Evolutionary conservation across 148 eudicot species (phyloP).

Genomic region (Vaccinium darrowii): DNA sequence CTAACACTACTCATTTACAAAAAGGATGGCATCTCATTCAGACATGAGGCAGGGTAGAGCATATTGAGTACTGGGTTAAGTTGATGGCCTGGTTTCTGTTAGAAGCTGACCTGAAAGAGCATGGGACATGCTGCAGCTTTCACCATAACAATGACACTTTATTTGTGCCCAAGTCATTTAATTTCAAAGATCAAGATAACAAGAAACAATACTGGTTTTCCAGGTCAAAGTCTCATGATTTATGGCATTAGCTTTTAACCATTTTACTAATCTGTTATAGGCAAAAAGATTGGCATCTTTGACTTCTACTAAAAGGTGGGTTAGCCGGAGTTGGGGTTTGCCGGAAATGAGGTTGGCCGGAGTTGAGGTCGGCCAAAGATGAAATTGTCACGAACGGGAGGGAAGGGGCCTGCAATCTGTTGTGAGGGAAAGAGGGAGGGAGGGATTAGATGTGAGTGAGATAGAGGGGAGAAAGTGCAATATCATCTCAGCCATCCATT

Average conservation of each 20-base stretch:
- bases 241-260: background rate
- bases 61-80: background rate
- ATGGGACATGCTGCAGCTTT: background rate
- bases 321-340: no score
- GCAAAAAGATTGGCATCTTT: background rate
- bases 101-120: background rate
- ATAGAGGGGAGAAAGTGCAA: no score
- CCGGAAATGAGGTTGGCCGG: no score
- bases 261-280: background rate
- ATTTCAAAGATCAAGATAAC: background rate
- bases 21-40: no score
- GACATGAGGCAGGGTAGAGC: no score
- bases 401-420: no score
- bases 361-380: no score
- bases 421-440: no score
- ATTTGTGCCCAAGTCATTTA: background rate
- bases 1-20: no score
- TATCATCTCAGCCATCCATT: no score
- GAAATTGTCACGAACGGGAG: no score
- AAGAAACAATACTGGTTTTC: background rate
- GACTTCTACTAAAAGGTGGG: background rate
- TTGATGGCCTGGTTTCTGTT: background rate
- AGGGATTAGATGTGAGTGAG: no score
- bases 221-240: background rate
- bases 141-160: background rate